Evolutionary conservation across 2,329 filamentous ascomycete genomes (phyloP), one percentile per base, ranked within the genome.

Genomic region (Pyrenophora tritici-repentis): DNA sequence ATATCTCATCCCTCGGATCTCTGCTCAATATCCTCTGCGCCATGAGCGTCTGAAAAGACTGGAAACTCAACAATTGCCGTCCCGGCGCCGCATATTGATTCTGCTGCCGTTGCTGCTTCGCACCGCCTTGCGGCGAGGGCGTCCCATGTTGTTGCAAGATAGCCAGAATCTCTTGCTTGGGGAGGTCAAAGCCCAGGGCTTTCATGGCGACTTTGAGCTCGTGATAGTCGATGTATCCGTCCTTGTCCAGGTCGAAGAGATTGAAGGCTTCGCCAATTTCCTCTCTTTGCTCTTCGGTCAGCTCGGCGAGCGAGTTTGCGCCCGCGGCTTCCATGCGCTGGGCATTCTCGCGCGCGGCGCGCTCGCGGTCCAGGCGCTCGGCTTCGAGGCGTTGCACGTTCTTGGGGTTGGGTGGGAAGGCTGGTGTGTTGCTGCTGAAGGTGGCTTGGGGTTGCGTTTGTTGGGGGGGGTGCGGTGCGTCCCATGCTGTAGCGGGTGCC

Each of bases 141-240:
- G 49, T 48, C 2, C 92, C 94, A 73, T 94, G 86, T n/a, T 85
- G 82, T 52, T 90, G 88, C 54, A 99, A 83, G 56, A 95, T 85
- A 38, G 83, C 79, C 66, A 93, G 87, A 54, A 96, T 91, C 64
- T 96, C 91, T 56, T 86, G 80, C 74, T 96, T 96, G 52, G 90
- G 83, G 42, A 96, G 81, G 67, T 95, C 91, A 78, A 97, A 97
- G 59, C 94, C 94, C 1, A 99, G 86, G 3, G 94, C 94, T 73
- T 95, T 94, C 66, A 97, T 87, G 54, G 93, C 91, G 77, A 97
- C 94, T 75, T 94, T 93, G 73, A 97, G 90, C 77, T 99, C 94
- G 78, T 97, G 94, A 80, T 96, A 97, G 79, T 97, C 93, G 70
- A 99, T 90, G 75, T 89, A 86, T 39, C 87, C 84, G 78, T 97